phyloP scores from a whole-genome alignment of 805 yeast genomes.

The Candida schatavii region DNA sequence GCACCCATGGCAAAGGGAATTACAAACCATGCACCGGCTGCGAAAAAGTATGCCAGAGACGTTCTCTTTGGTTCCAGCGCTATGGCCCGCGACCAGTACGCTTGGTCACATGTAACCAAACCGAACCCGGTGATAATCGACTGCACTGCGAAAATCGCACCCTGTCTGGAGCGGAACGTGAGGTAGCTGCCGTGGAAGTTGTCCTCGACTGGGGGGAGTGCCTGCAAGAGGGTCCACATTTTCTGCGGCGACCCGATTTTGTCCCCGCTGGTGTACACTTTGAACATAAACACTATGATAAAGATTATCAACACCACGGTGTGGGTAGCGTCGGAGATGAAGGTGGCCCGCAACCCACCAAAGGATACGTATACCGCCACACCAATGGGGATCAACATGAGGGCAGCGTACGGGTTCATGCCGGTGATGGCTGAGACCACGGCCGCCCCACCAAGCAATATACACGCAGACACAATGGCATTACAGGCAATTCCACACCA shows the following conservation, averaged over 20 bases:
- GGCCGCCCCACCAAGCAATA: constrained; percentile 19
- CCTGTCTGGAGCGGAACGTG: constrained; percentile 17
- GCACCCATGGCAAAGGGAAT: constrained; percentile 24
- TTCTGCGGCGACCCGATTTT: constrained; percentile 22
- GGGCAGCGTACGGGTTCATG: constrained; percentile 14
- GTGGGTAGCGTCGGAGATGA: constrained; percentile 25
- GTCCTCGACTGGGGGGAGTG: constrained; percentile 13
- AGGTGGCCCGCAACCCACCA: constrained; percentile 26
- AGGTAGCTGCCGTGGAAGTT: constrained; percentile 16
- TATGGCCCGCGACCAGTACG: constrained; percentile 24
- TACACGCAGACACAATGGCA: constrained; percentile 19
- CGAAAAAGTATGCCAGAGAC: constrained; percentile 21
- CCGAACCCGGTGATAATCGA: constrained; percentile 23
- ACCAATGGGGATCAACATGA: constrained; percentile 22
- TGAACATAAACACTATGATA: constrained; percentile 17
- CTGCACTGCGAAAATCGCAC: constrained; percentile 19
- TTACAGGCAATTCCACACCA: constrained; percentile 22
- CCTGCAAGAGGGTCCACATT: constrained; percentile 21
- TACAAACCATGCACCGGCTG: constrained; percentile 23
- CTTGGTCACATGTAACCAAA: constrained; percentile 21
- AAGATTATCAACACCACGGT: constrained; percentile 21
- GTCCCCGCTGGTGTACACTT: constrained; percentile 16
- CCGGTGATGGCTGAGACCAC: constrained; percentile 13
- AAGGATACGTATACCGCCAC: constrained; percentile 21
- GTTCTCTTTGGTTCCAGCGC: constrained; percentile 21